Evolutionary conservation across 1,139 yeast species (phyloP).

Genomic region (Magnusiomyces fungicola): DNA sequence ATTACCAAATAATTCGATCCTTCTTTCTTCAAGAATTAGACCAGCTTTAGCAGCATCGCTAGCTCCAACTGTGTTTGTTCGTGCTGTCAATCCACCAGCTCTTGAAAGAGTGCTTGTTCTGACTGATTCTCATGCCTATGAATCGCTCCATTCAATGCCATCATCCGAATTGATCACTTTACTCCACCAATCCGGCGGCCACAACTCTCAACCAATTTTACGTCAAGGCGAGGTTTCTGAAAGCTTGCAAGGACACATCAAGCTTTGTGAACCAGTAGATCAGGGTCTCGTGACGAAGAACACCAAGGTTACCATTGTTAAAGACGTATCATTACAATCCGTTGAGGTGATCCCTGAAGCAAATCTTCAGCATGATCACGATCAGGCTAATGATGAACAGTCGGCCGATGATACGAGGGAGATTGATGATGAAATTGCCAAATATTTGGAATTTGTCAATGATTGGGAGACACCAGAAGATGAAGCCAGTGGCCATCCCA

Average conservation of each 20-base stretch:
- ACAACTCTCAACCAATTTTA: constrained; percentile 15
- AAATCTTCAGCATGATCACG: too few relatives aligned
- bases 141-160: constrained; percentile 8
- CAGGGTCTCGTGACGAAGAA: constrained; percentile 48
- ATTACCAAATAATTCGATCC: not conserved
- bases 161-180: constrained; percentile 13
- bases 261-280: constrained; percentile 63
- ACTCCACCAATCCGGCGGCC: constrained; percentile 3
- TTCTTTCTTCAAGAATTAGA: not conserved
- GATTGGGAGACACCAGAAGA: constrained; percentile 7
- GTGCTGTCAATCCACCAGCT: constrained; percentile 17
- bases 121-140: constrained; percentile 22
- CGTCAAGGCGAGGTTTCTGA: constrained; percentile 28
- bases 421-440: constrained; percentile 25
- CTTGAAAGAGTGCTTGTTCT: constrained; percentile 23
- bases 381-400: too few relatives aligned
- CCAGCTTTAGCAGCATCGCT: not conserved
- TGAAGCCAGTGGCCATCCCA: too few relatives aligned
- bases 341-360: too few relatives aligned
- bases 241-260: constrained; percentile 28
- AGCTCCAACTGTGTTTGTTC: constrained; percentile 15
- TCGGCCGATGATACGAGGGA: constrained; percentile 14
- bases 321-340: constrained; percentile 26
- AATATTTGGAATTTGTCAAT: constrained; percentile 22
- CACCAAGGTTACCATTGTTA: constrained; percentile 50